Conservation (phyloP, 192 early-diverging fungal species). For the Coemansia sp. region DNA sequence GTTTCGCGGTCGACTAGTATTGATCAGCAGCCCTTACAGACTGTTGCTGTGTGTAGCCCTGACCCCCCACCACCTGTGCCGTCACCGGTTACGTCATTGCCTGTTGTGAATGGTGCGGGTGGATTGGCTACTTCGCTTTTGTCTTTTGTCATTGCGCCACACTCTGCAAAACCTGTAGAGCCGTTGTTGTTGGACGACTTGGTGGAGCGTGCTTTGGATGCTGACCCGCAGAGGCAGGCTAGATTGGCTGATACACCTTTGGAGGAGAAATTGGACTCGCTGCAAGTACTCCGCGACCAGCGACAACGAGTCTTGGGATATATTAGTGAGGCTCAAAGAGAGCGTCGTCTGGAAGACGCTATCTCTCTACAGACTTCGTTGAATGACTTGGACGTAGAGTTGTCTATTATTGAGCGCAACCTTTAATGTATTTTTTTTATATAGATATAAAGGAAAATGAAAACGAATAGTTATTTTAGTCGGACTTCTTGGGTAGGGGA, state of each 20-base stretch:
- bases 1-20: background rate
- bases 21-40: too few species aligned
- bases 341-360: conserved; percentile 76
- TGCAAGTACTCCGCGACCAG: conserved; percentile 75
- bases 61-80: too few species aligned
- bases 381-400: conserved; percentile 67
- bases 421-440: conserved; percentile 7
- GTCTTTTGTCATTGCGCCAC: conserved; percentile 18
- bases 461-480: conserved; percentile 2
- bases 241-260: conserved; percentile 20
- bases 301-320: conserved; percentile 65
- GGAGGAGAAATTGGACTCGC: conserved; percentile 40
- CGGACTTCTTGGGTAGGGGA: background rate
- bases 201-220: conserved; percentile 17
- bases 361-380: conserved; percentile 66
- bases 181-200: conserved; percentile 1
- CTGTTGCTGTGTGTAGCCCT: too few species aligned
- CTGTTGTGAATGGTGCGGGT: background rate
- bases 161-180: background rate
- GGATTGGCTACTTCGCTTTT: conserved; percentile 36
- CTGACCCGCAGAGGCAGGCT: conserved; percentile 23
- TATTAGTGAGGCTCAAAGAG: conserved; percentile 65
- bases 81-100: background rate
- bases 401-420: conserved; percentile 56
- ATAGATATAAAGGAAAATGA: background rate